Conservation (phyloP, 1,284 basidiomycete genomes). For the Caloboletus inedulis region DNA sequence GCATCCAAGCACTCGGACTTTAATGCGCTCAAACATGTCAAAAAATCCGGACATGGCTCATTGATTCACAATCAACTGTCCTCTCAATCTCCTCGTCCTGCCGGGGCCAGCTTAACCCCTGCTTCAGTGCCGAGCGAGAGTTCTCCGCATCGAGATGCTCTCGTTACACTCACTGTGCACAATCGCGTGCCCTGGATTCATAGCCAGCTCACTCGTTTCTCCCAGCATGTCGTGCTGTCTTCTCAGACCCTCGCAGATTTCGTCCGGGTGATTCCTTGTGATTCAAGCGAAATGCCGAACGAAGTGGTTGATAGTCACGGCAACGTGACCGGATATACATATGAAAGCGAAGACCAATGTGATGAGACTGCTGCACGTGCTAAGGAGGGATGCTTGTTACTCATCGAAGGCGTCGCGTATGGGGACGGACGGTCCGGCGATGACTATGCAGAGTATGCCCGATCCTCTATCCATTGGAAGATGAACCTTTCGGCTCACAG, state of each 20-base stretch:
- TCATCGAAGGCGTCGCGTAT: conserved; percentile 58
- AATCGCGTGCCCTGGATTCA: conserved; percentile 59
- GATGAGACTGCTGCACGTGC: conserved; percentile 9
- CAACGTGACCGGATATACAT: conserved; percentile 36
- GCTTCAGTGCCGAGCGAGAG: not conserved
- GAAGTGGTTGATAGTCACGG: conserved; percentile 38
- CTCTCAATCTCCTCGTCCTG: not conserved
- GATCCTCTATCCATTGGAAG: not conserved
- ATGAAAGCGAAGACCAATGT: conserved; percentile 16
- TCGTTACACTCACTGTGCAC: conserved; percentile 59
- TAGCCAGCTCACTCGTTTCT: conserved; percentile 56
- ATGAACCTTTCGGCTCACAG: not conserved
- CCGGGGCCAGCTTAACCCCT: not conserved
- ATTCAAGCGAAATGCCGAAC: conserved; percentile 51
- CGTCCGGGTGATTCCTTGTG: conserved; percentile 58
- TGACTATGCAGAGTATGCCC: conserved; percentile 60
- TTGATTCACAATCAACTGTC: conserved; percentile 17
- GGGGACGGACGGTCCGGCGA: conserved; percentile 45
- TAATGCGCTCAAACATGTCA: conserved; percentile 50
- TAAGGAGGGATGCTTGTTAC: conserved; percentile 46
- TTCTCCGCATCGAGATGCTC: conserved; percentile 37
- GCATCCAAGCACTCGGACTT: conserved; percentile 61
- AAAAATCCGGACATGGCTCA: conserved; percentile 24
- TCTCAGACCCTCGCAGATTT: conserved; percentile 71
- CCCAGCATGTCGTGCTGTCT: conserved; percentile 65